Conservation (phyloP, 768 basidiomycete species). For the Kwoniella bestiolae region DNA sequence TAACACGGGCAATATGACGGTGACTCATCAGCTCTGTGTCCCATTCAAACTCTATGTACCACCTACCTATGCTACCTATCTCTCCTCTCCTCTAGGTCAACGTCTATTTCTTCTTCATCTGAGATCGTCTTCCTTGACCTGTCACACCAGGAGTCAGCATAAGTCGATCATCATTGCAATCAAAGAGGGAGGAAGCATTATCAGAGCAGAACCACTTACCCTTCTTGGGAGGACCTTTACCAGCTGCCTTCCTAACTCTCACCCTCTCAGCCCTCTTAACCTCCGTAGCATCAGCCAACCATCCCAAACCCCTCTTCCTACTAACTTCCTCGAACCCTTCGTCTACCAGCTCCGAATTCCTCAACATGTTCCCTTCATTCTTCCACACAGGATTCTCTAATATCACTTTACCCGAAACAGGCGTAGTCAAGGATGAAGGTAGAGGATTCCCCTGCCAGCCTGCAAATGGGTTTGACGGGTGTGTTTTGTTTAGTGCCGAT, state of each 20-base stretch:
- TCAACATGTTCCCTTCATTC: conserved; percentile 22
- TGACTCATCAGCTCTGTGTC: no score
- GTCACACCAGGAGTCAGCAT: not conserved
- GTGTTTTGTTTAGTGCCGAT: conserved; percentile 11
- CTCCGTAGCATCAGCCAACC: conserved; percentile 51
- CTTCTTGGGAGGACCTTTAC: conserved; percentile 56
- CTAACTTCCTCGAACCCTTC: conserved; percentile 21
- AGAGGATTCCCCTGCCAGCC: conserved; percentile 15
- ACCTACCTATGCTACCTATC: no score
- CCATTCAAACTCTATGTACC: no score
- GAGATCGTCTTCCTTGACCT: conserved; percentile 53
- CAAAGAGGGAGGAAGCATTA: not conserved
- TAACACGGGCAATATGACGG: no score
- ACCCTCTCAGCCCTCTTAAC: conserved; percentile 40
- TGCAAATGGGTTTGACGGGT: conserved; percentile 15
- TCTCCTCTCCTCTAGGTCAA: no score
- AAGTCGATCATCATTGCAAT: not conserved
- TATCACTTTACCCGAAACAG: conserved; percentile 10
- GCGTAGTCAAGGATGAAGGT: not conserved
- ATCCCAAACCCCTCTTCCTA: conserved; percentile 39
- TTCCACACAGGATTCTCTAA: conserved; percentile 20
- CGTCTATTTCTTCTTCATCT: conserved; percentile 54
- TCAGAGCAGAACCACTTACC: conserved; percentile 36
- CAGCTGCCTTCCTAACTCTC: conserved; percentile 31
- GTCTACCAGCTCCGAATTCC: conserved; percentile 18